phyloP scores from a whole-genome alignment of 164 flowering plant species.

The Vitis rupestris region DNA sequence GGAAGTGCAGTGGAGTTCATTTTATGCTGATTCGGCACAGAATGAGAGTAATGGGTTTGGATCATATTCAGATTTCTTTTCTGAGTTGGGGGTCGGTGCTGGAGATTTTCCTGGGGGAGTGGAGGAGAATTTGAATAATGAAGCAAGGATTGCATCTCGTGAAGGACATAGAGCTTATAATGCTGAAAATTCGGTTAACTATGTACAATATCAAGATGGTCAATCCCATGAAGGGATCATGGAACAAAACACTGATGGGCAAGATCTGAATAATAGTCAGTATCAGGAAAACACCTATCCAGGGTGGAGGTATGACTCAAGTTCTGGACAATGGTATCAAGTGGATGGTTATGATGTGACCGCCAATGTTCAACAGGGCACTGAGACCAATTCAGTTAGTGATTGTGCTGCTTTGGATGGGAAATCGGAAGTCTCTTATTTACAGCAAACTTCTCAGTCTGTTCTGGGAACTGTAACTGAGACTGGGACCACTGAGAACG shows the following conservation, averaged over 20 bases:
- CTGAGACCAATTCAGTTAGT: conserved; percentile 20
- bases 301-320: conserved; percentile 80
- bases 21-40: conserved; percentile 41
- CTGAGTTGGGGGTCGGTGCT: conserved; percentile 30
- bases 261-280: conserved; percentile 47
- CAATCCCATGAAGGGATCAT: conserved; percentile 27
- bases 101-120: conserved; percentile 29
- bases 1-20: conserved; percentile 84
- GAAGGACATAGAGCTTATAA: conserved; percentile 14
- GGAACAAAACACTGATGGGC: conserved; percentile 26
- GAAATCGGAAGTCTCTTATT: conserved; percentile 55
- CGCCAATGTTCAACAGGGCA: conserved; percentile 24
- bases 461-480: conserved; percentile 44
- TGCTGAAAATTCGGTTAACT: conserved; percentile 18
- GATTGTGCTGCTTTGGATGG: conserved; percentile 32
- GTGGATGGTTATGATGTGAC: conserved; percentile 45
- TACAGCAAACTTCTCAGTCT: conserved; percentile 65
- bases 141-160: conserved; percentile 13
- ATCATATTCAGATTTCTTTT: conserved; percentile 72
- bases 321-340: conserved; percentile 85
- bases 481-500: conserved; percentile 33
- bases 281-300: conserved; percentile 84
- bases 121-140: conserved; percentile 17
- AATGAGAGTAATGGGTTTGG: conserved; percentile 44
- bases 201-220: conserved; percentile 23